phyloP scores from a whole-genome alignment of 2,329 filamentous ascomycete genomes.

The Colletotrichum siamense region DNA sequence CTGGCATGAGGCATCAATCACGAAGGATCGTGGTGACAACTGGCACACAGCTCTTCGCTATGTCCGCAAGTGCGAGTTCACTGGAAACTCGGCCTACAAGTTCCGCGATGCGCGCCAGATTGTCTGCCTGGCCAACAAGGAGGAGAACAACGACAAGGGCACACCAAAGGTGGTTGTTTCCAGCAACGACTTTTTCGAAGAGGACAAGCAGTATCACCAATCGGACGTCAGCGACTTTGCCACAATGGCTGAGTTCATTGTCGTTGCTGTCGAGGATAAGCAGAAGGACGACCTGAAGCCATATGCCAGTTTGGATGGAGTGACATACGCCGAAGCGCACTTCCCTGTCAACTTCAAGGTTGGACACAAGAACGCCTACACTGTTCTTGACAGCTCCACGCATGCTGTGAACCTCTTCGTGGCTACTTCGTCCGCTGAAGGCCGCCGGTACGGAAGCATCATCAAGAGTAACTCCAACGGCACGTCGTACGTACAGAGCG shows the following conservation, averaged over 20 bases:
- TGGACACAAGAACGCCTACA: slow-evolving; percentile 82
- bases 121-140: slow-evolving; percentile 61
- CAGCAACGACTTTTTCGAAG: slow-evolving; percentile 79
- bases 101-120: slow-evolving; percentile 61
- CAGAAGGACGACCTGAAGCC: slow-evolving; percentile 72
- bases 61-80: slow-evolving; percentile 86
- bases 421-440: slow-evolving; percentile 70
- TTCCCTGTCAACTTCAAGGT: slow-evolving; percentile 89
- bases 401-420: slow-evolving; percentile 96
- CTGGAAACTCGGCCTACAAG: slow-evolving; percentile 65
- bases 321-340: slow-evolving; percentile 78
- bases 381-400: slow-evolving; percentile 91
- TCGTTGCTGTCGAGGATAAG: slow-evolving; percentile 79
- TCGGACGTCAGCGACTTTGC: slow-evolving; percentile 84
- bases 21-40: slow-evolving; percentile 77
- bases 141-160: slow-evolving; percentile 67
- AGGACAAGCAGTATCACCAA: slow-evolving; percentile 66
- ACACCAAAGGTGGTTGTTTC: slow-evolving; percentile 74
- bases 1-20: slow-evolving; percentile 76
- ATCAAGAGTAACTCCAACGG: slow-evolving; percentile 99
- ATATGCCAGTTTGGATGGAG: slow-evolving; percentile 86
- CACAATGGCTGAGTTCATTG: slow-evolving; percentile 95
- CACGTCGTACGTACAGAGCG: slow-evolving; percentile 88
- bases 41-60: slow-evolving; percentile 80
- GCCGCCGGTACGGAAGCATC: slow-evolving; percentile 80